These are phyloP conservation scores for Inosperma sp. DNA, from an alignment of 768 basidiomycete species.

Conservation along the genomic window DNA sequence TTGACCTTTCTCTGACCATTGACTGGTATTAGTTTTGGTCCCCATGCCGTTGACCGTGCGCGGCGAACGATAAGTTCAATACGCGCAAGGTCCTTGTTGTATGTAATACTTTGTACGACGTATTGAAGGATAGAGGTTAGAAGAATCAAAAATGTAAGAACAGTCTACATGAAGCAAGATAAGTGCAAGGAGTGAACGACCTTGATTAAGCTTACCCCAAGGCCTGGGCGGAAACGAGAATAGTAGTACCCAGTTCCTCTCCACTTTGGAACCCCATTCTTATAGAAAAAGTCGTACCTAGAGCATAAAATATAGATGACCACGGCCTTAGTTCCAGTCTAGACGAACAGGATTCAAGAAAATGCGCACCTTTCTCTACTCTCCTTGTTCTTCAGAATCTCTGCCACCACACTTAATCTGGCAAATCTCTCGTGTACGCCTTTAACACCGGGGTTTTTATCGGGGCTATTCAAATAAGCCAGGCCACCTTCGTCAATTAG, in stretches of 20 bases:
- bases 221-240: slow-evolving; percentile 89
- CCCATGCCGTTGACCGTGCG: slow-evolving; percentile 79
- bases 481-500: no score
- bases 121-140: slow-evolving; percentile 82
- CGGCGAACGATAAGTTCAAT: slow-evolving; percentile 57
- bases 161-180: slow-evolving; percentile 46
- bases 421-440: slow-evolving; percentile 86
- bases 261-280: slow-evolving; percentile 97
- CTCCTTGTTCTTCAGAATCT: slow-evolving; percentile 74
- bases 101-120: slow-evolving; percentile 72
- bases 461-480: slow-evolving; percentile 84
- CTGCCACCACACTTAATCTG: slow-evolving; percentile 79
- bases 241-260: slow-evolving; percentile 97
- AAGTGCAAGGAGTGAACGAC: not conserved
- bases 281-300: slow-evolving; percentile 92
- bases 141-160: slow-evolving; percentile 68
- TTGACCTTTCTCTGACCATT: slow-evolving; percentile 72
- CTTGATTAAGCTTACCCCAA: slow-evolving; percentile 50
- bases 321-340: no score
- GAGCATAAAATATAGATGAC: not conserved
- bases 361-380: slow-evolving; percentile 66
- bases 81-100: slow-evolving; percentile 63
- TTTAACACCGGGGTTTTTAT: slow-evolving; percentile 88
- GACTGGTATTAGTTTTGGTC: slow-evolving; percentile 61
- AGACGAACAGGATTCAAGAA: no score